Percentiles rank a stretch among this genome's conserved stretches.
Conservation (phyloP, 441 rosid species). For the Erysimum pusillum region DNA sequence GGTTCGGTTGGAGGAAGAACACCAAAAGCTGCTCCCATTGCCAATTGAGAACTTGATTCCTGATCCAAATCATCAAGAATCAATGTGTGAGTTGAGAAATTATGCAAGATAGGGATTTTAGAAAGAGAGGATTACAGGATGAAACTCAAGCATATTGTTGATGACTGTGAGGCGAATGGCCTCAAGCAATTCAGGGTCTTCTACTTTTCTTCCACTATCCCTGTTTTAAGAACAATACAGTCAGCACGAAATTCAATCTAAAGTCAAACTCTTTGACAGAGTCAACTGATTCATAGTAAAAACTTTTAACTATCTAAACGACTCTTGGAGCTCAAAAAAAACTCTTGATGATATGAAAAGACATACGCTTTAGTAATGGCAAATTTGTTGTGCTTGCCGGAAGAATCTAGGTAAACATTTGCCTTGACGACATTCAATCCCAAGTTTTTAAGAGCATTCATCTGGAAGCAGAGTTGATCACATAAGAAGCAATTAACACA, state of each 20-base stretch:
- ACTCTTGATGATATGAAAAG: neutral
- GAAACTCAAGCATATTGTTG: constrained; percentile 87
- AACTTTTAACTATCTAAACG: neutral
- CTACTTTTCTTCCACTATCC: constrained; percentile 90
- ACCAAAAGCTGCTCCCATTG: constrained; percentile 95
- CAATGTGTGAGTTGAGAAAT: constrained; percentile 22
- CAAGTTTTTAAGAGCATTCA: constrained; percentile 91
- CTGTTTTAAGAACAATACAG: constrained; percentile 57
- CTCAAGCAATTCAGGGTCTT: constrained; percentile 94
- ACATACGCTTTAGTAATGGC: constrained; percentile 83
- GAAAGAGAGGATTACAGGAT: constrained; percentile 71
- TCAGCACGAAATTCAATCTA: neutral
- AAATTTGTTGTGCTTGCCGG: constrained; percentile 95
- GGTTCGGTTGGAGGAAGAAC: constrained; percentile 72
- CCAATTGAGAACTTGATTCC: constrained; percentile 97
- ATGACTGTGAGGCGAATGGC: constrained; percentile 96
- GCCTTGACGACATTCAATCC: constrained; percentile 96
- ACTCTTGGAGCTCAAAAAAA: neutral
- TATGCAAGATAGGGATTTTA: neutral
- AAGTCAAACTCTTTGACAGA: constrained; percentile 5
- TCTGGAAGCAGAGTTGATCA: constrained; percentile 60
- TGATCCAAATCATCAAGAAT: constrained; percentile 51
- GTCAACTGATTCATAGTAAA: neutral
- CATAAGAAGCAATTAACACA: neutral
- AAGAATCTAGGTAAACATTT: constrained; percentile 90